Percentiles rank a stretch among this genome's conserved stretches.
phyloP scores from a whole-genome alignment of 139 green algal species.

The Haematococcus sp. region DNA sequence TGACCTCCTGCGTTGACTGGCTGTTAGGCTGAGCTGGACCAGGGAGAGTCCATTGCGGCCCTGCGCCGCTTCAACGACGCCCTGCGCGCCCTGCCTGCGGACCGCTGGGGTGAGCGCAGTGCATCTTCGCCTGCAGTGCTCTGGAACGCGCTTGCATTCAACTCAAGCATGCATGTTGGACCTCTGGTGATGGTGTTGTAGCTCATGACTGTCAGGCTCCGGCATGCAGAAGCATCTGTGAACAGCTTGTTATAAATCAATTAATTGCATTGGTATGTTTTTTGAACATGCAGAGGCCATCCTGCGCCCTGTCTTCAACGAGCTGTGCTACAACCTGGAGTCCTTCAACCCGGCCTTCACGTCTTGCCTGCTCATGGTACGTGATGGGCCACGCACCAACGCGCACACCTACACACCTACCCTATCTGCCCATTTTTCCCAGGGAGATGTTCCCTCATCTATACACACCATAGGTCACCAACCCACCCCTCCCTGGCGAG shows the following conservation, averaged over 20 bases:
- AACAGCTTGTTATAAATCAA: not conserved
- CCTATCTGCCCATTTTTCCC: no score
- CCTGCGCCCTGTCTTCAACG: slow-evolving; percentile 80
- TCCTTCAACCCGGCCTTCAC: slow-evolving; percentile 95
- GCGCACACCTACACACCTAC: no score
- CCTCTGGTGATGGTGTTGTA: no score
- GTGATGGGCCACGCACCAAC: not conserved
- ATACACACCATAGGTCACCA: no score
- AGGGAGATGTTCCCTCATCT: no score
- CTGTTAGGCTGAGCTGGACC: slow-evolving; percentile 72
- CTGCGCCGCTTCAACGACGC: slow-evolving; percentile 81
- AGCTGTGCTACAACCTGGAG: slow-evolving; percentile 92
- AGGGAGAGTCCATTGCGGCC: slow-evolving; percentile 58
- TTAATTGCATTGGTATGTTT: not conserved
- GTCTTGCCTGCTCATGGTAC: slow-evolving; percentile 77
- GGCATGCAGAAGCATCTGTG: not conserved
- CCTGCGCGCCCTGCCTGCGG: slow-evolving; percentile 57
- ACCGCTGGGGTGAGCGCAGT: slow-evolving; percentile 77
- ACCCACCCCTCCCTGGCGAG: no score
- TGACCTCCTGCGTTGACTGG: not conserved
- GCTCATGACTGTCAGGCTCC: not conserved
- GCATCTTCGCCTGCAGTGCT: no score
- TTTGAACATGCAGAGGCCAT: slow-evolving; percentile 51
- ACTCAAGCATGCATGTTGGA: no score
- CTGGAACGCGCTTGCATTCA: no score